A percentile compares a stretch with the other conserved stretches of the same genome.
Evolutionary conservation across 169 alveolate species (phyloP).

Genomic region (Plasmodium vivax): DNA sequence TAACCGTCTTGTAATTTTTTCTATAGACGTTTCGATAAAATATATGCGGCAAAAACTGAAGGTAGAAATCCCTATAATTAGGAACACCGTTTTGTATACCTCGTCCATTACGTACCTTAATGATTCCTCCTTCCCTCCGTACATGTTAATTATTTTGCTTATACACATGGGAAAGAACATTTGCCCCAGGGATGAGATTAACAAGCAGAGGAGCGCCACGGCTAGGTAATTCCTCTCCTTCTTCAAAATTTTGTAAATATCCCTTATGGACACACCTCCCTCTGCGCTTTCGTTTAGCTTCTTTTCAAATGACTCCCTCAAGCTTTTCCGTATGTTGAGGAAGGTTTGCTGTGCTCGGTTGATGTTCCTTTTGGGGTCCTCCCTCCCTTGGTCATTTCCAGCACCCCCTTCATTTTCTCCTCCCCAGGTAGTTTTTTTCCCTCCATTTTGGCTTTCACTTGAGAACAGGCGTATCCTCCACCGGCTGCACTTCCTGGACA

Average conservation of each 20-base stretch:
- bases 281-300: background rate
- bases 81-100: conserved; percentile 44
- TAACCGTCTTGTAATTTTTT: conserved; percentile 76
- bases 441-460: background rate
- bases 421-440: background rate
- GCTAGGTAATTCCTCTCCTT: conserved; percentile 60
- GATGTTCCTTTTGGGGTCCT: background rate
- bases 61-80: conserved; percentile 52
- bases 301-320: conserved; percentile 15
- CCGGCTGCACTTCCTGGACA: background rate
- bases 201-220: conserved; percentile 18
- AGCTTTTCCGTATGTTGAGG: conserved; percentile 13
- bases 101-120: conserved; percentile 48
- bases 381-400: background rate
- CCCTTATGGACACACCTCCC: conserved; percentile 37
- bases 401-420: background rate
- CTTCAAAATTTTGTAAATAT: conserved; percentile 42
- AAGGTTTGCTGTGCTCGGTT: background rate
- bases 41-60: conserved; percentile 59
- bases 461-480: background rate
- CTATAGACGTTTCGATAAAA: conserved; percentile 69
- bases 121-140: conserved; percentile 70
- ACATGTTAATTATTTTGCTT: conserved; percentile 64
- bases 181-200: conserved; percentile 55
- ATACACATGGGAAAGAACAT: conserved; percentile 71